Evolutionary conservation across 2,329 filamentous ascomycete genomes (phyloP), one percentile per base, ranked within the genome.

Genomic region (Aspergillus ruber): DNA sequence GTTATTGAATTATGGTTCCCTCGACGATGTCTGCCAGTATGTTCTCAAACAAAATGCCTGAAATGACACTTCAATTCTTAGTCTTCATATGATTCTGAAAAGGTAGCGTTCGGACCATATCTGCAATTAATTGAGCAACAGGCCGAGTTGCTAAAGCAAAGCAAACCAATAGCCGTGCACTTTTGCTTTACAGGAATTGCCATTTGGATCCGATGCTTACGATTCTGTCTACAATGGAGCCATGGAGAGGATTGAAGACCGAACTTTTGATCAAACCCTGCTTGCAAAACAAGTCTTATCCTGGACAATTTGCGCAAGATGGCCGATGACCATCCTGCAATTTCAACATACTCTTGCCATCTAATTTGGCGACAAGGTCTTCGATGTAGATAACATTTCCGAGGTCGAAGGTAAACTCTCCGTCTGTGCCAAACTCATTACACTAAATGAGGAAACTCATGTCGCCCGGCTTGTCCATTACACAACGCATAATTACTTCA

Each of bases 401-500:
- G 18, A 39, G 2, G 2, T 38, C 4, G 23, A 42, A 2, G 33
- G 25, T 18, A 33, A 48, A 9, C 1, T 47, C 8, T 41, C 42
- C 6, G 36, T 36, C 20, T 50, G 45, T 32, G 32, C 38, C n/a
- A 45, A 43, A 1, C 33, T 50, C 1, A 35, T 50, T 4, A 68
- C 63, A 0, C 35, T 73, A 2, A 70, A 76, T 32, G 48, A 67
- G 40, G 52, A 69, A 39, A 74, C 61, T 42, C 42, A 59, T 15
- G 58, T 68, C 21, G 57, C 76, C 9, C 63, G 70, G 3, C 51
- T 77, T 0, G 69, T 74, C 3, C 74, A 78, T 50, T 72, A 73
- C 46, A 76, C 74, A 0, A 62, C 72, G 1, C 68, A 75, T 39
- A 65, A 75, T 35, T 78, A 73, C 52, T 66, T 77, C 38, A 59